Percentiles rank a stretch among this genome's conserved stretches.
Conservation (phyloP, 2,329 filamentous ascomycete species). For the Pseudopithomyces maydicus region DNA sequence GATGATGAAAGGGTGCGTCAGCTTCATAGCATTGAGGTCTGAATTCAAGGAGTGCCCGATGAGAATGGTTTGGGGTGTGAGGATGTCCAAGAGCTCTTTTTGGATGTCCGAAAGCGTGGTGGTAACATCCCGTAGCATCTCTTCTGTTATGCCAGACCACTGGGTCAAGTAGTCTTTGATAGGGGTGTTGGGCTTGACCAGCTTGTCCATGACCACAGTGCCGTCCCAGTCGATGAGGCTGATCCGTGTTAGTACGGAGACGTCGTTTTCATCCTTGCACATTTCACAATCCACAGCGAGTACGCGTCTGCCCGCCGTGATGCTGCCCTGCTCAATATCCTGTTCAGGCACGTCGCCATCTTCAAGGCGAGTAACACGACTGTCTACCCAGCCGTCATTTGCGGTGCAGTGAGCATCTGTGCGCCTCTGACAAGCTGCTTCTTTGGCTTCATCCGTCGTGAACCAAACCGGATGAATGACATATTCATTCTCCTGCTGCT, state of each 20-base stretch:
- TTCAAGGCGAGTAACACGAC: slow-evolving; percentile 67
- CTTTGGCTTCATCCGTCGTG: slow-evolving; percentile 59
- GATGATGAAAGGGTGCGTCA: slow-evolving; percentile 91
- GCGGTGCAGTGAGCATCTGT: slow-evolving; percentile 55
- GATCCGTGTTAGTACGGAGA: slow-evolving; percentile 85
- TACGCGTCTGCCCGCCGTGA: slow-evolving; percentile 80
- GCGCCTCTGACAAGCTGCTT: slow-evolving; percentile 59
- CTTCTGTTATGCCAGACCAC: slow-evolving; percentile 86
- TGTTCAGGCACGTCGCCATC: slow-evolving; percentile 71
- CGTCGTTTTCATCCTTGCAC: slow-evolving; percentile 82
- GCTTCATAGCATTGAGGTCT: slow-evolving; percentile 79
- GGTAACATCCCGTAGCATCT: slow-evolving; percentile 80
- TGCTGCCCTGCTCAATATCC: slow-evolving; percentile 77
- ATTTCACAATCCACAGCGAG: slow-evolving; percentile 95
- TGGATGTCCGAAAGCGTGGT: slow-evolving; percentile 87
- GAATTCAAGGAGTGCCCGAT: slow-evolving; percentile 83
- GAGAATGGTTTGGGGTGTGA: slow-evolving; percentile 75
- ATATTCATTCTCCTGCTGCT: slow-evolving; percentile 84
- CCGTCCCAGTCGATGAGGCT: slow-evolving; percentile 89
- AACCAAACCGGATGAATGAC: slow-evolving; percentile 80
- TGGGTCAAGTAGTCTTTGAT: slow-evolving; percentile 91
- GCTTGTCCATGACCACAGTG: slow-evolving; percentile 79
- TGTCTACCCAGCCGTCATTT: slow-evolving; percentile 81
- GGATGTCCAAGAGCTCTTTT: slow-evolving; percentile 70
- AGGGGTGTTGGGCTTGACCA: slow-evolving; percentile 87